Evolutionary conservation across 345 rosid species (phyloP), one percentile per base, ranked within the genome.

Genomic region (Sisymbrium irio): DNA sequence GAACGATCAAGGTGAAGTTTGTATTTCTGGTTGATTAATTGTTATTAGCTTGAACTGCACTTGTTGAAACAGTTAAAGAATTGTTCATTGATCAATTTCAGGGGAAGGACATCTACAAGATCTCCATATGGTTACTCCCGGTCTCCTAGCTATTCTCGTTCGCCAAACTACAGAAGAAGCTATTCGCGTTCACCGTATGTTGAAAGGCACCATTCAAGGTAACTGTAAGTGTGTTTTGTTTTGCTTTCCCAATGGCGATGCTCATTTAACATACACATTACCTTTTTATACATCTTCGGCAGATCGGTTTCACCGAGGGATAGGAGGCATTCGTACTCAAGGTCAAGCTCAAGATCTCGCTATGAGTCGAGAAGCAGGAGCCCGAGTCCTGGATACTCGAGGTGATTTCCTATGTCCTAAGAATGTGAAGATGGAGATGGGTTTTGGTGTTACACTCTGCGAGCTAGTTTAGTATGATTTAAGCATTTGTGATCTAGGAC

Each of bases 291-390:
- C 59, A 7, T 35, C 11, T 12, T 60, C 17, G 0, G 40, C 77
- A 93, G 96, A 80, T 89, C 97, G 5, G 72, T 84, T 32, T 93
- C 96, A 17, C 92, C 94, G 0, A 67, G 79, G 62, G 86, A 78
- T 35, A 50, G 81, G 54, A 84, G 82, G 60, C 59, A 35, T 5
- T 86, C 96, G 2, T 83, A 82, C 77, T 82, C 86, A 0, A 80
- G 85, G 77, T 85, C 97, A 2, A 92, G 88, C 3, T 81, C 86
- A 1, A 80, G 86, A 79, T 85, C 97, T 0, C 93, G 82, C 1
- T 77, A 81, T 51, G 53, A 50, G 11, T 75, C 83, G 4, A 78
- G 84, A 84, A 88, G 93, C 77, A 67, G 65, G 20, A 85, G 82
- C 71, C 56, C 22, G 41, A 82, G 84, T 78, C 71, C 72, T 9